These are phyloP conservation scores for Geotrichum restrictum DNA, from an alignment of 1,139 yeast genomes.

Conservation along the genomic window DNA sequence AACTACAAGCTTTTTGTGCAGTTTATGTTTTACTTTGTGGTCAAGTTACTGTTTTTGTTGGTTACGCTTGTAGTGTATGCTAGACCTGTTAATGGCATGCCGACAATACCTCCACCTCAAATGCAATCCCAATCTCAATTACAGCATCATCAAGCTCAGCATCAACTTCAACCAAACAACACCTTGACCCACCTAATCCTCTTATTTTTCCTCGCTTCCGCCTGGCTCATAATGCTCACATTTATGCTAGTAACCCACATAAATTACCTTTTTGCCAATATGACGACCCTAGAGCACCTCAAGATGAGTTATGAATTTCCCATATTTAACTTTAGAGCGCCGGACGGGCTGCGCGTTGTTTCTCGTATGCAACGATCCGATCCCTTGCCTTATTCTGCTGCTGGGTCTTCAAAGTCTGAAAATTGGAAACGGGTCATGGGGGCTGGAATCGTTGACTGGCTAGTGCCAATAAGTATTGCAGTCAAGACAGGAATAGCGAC, in stretches of 20 bases:
- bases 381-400: conserved; percentile 34
- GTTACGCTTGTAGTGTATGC: neutral
- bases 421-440: conserved; percentile 17
- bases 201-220: conserved; percentile 31
- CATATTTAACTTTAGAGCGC: conserved; percentile 30
- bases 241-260: conserved; percentile 34
- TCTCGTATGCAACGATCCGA: conserved; percentile 3
- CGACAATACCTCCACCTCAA: no score
- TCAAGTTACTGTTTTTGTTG: neutral
- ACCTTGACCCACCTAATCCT: conserved; percentile 31
- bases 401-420: conserved; percentile 28
- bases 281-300: conserved; percentile 40
- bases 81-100: no score
- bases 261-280: conserved; percentile 30
- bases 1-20: conserved; percentile 80
- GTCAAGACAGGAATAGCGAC: neutral
- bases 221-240: conserved; percentile 27
- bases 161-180: neutral
- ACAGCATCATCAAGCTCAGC: no score
- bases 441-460: conserved; percentile 10
- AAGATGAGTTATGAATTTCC: conserved; percentile 28
- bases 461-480: conserved; percentile 2
- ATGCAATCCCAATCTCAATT: no score
- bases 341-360: conserved; percentile 10
- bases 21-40: conserved; percentile 29